These are phyloP conservation scores for Ilex paraguariensis DNA, from an alignment of 305 asterid genomes.

Conservation along the genomic window DNA sequence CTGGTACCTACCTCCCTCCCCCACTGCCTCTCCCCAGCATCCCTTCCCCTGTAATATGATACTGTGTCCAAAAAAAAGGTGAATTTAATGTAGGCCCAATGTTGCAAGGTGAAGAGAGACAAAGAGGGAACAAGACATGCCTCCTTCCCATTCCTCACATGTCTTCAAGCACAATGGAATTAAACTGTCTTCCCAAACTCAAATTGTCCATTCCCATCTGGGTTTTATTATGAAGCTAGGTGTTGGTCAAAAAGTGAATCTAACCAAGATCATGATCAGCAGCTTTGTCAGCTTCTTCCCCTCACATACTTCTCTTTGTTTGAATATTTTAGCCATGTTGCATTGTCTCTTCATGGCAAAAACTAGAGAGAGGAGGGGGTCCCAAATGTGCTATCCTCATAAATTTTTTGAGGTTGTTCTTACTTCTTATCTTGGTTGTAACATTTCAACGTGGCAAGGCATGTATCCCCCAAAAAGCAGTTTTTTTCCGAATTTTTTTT, in stretches of 20 bases:
- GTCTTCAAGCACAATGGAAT: neutral
- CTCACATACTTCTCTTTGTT: neutral
- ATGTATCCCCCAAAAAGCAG: too few relatives aligned
- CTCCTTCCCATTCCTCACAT: conserved; percentile 15
- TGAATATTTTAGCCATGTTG: neutral
- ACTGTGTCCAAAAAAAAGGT: too few relatives aligned
- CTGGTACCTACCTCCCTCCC: too few relatives aligned
- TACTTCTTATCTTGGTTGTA: too few relatives aligned
- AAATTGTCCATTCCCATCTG: neutral
- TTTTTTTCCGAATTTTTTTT: too few relatives aligned
- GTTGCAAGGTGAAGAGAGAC: conserved; percentile 10
- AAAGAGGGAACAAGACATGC: conserved; percentile 8
- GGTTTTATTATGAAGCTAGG: neutral
- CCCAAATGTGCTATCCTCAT: too few relatives aligned
- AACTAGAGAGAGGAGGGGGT: too few relatives aligned
- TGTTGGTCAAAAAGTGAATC: conserved; percentile 10
- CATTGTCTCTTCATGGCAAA: neutral
- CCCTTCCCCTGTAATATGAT: too few relatives aligned
- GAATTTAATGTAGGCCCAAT: conserved; percentile 10
- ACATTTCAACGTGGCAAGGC: too few relatives aligned
- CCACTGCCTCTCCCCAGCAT: too few relatives aligned
- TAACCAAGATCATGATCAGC: neutral
- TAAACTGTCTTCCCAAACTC: neutral
- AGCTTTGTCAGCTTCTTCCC: neutral
- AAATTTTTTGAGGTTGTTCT: too few relatives aligned